Conservation (phyloP, 2,329 filamentous ascomycete species). For the Venturia asperata region DNA sequence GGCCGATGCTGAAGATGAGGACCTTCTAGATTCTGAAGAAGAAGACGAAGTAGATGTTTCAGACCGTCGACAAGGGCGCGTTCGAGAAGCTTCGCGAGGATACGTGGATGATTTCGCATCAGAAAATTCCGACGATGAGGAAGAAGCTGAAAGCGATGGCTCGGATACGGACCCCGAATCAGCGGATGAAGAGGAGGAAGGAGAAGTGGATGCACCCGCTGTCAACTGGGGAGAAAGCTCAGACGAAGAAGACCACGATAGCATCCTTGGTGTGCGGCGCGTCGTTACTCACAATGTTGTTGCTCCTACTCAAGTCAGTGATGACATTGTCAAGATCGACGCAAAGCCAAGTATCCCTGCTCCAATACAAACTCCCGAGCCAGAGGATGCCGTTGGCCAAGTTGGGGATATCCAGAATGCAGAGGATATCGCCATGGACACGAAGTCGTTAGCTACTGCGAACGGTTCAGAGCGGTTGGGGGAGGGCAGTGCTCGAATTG, state of each 20-base stretch:
- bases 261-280: neutral
- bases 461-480: neutral
- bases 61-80: neutral
- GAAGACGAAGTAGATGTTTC: neutral
- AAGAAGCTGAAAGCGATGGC: neutral
- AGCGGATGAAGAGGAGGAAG: neutral
- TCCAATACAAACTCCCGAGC: neutral
- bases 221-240: slow-evolving; percentile 7
- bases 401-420: neutral
- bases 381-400: neutral
- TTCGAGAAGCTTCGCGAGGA: neutral
- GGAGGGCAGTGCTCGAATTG: neutral
- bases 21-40: neutral
- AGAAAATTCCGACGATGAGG: neutral
- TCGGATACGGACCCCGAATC: neutral
- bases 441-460: neutral
- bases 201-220: neutral
- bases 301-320: neutral
- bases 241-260: neutral
- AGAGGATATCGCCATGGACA: neutral
- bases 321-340: neutral
- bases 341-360: slow-evolving; percentile 1
- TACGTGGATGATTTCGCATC: slow-evolving; percentile 1
- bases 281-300: neutral
- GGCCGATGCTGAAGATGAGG: slow-evolving; percentile 2